phyloP scores from a whole-genome alignment of 768 basidiomycete species.

The Scleroderma citrinum region DNA sequence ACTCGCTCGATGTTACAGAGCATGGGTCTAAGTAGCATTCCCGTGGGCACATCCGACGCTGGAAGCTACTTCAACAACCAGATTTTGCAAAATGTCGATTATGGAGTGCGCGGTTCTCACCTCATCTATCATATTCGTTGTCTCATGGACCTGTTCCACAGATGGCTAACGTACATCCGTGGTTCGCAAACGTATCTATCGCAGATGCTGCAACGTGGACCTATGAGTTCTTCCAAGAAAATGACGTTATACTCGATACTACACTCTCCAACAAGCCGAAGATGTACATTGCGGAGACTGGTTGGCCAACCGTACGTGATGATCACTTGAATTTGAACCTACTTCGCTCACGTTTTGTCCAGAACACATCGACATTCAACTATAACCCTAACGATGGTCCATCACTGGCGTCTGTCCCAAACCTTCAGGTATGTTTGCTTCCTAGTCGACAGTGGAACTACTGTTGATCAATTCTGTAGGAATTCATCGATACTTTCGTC shows the following conservation, averaged over 20 bases:
- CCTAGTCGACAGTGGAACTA: neutral
- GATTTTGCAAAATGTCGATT: conserved; percentile 60
- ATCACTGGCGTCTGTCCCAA: conserved; percentile 51
- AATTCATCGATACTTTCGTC: conserved; percentile 80
- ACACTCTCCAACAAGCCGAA: conserved; percentile 61
- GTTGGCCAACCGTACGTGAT: conserved; percentile 66
- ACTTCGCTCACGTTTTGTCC: neutral
- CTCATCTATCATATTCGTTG: neutral
- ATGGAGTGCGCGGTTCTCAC: conserved; percentile 41
- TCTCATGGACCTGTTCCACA: conserved; percentile 15
- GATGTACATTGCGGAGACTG: conserved; percentile 94
- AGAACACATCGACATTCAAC: conserved; percentile 54
- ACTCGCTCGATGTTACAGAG: conserved; percentile 49
- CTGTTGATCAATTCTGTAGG: conserved; percentile 35
- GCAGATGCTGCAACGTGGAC: conserved; percentile 78
- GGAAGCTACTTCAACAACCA: conserved; percentile 76
- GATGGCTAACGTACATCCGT: conserved; percentile 91
- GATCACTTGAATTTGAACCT: neutral
- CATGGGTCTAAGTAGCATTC: conserved; percentile 50
- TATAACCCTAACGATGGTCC: conserved; percentile 62
- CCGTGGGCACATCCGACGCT: conserved; percentile 80
- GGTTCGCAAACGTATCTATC: conserved; percentile 82
- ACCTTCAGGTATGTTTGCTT: conserved; percentile 46
- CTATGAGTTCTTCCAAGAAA: conserved; percentile 62
- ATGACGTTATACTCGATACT: conserved; percentile 54